Conservation (phyloP, 345 rosid genomes). For the Zanthoxylum bungeanum region DNA sequence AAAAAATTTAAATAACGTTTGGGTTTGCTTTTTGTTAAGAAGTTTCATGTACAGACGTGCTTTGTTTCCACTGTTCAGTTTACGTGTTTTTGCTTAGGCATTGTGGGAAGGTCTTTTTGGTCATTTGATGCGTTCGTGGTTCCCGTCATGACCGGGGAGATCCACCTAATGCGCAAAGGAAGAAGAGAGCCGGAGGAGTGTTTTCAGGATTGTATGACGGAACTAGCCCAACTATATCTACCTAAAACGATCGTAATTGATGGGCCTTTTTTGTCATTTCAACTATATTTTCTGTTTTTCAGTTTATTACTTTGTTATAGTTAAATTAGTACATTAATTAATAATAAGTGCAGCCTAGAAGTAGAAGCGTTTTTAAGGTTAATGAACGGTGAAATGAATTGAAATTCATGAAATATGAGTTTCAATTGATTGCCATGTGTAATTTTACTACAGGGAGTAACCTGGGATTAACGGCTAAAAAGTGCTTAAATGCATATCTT, state of each 20-base stretch:
- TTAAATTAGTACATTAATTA: background rate
- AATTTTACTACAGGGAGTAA: background rate
- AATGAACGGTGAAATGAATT: too few species aligned
- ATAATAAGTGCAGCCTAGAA: too few species aligned
- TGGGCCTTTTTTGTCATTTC: conserved; percentile 1
- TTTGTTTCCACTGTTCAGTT: background rate
- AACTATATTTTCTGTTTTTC: background rate
- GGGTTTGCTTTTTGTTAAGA: background rate
- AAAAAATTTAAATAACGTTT: background rate
- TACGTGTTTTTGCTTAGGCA: too few species aligned
- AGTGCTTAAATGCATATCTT: background rate
- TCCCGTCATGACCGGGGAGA: too few species aligned
- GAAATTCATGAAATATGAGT: too few species aligned
- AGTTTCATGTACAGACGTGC: background rate
- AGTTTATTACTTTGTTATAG: background rate
- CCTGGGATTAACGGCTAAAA: background rate
- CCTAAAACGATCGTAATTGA: background rate
- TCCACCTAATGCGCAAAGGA: background rate
- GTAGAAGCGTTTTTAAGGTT: too few species aligned
- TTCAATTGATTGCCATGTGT: background rate
- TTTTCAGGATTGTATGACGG: background rate
- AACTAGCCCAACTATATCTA: too few species aligned
- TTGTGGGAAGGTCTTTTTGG: background rate
- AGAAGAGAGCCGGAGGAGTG: background rate
- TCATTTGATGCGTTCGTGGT: background rate